phyloP scores from a whole-genome alignment of 2,329 filamentous ascomycete genomes.

The Davidsoniella virescens region DNA sequence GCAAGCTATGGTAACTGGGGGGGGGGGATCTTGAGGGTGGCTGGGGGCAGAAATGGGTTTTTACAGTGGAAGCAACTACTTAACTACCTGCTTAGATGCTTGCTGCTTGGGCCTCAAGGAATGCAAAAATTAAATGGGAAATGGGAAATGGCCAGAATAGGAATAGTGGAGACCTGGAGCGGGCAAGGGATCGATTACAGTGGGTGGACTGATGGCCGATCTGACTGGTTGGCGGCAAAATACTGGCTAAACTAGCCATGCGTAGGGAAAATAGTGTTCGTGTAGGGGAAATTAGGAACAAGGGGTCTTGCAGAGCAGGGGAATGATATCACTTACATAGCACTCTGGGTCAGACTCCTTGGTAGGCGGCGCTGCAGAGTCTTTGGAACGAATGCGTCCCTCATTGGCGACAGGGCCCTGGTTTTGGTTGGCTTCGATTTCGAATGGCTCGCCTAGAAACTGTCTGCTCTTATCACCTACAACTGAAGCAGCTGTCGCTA shows the following conservation, averaged over 20 bases:
- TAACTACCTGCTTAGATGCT: too few relatives aligned
- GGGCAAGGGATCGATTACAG: neutral
- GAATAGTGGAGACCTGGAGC: neutral
- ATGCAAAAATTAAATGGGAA: neutral
- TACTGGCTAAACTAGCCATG: neutral
- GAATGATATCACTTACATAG: constrained; percentile 9
- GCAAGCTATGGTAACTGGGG: neutral
- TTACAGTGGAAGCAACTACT: neutral
- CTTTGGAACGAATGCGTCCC: constrained; percentile 66
- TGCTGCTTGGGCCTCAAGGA: neutral
- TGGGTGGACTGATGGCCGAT: neutral
- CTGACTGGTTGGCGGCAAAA: neutral
- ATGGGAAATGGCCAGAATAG: neutral
- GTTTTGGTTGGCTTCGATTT: neutral
- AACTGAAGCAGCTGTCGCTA: neutral
- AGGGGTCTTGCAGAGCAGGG: neutral
- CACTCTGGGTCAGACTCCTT: constrained; percentile 1
- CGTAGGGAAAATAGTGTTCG: too few relatives aligned
- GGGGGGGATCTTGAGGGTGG: constrained; percentile 4
- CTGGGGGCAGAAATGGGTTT: neutral
- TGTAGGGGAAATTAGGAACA: too few relatives aligned
- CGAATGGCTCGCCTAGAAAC: neutral
- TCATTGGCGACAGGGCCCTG: constrained; percentile 43
- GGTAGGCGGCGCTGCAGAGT: constrained; percentile 17
- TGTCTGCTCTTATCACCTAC: neutral